Percentiles rank a stretch among this genome's conserved stretches.
phyloP scores from a whole-genome alignment of 2,329 filamentous ascomycete genomes.

The Ophiostoma triangulosporum region DNA sequence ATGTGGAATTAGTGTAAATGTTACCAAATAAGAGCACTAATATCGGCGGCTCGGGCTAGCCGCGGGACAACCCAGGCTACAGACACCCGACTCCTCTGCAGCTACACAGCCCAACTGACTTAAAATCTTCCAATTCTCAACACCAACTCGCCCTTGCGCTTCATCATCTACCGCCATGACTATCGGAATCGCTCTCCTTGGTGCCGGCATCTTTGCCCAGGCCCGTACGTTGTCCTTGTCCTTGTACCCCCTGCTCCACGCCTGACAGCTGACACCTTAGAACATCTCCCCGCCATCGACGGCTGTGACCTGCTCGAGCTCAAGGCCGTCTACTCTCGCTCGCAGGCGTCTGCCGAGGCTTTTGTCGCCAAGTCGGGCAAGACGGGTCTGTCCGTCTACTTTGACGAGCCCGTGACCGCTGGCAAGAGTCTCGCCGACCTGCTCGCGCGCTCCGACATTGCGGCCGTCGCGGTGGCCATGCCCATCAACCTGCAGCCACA shows the following conservation, averaged over 20 bases:
- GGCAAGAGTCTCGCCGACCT: slow-evolving; percentile 36
- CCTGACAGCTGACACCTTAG: slow-evolving; percentile 7
- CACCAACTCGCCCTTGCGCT: too few relatives aligned
- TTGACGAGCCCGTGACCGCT: slow-evolving; percentile 32
- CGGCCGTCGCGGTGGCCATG: slow-evolving; percentile 43
- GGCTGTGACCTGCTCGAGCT: slow-evolving; percentile 36
- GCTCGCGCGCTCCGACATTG: slow-evolving; percentile 38
- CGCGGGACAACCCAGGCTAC: too few relatives aligned
- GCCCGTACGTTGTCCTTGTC: slow-evolving; percentile 13
- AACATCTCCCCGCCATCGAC: slow-evolving; percentile 41
- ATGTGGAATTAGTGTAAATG: too few relatives aligned
- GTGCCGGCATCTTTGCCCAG: slow-evolving; percentile 23
- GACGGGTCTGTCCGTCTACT: slow-evolving; percentile 37
- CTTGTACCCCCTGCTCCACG: not conserved
- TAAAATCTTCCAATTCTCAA: not conserved
- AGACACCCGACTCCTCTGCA: too few relatives aligned
- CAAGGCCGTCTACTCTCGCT: slow-evolving; percentile 54
- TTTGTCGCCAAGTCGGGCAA: slow-evolving; percentile 21
- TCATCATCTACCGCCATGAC: slow-evolving; percentile 4
- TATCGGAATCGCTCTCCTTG: slow-evolving; percentile 21
- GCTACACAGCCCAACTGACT: too few relatives aligned
- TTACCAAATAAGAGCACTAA: too few relatives aligned
- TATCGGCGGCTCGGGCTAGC: too few relatives aligned
- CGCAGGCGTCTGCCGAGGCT: slow-evolving; percentile 40
- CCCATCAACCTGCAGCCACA: slow-evolving; percentile 48